Conservation (phyloP, 2,329 filamentous ascomycete species). For the Xylariaceae sp. region DNA sequence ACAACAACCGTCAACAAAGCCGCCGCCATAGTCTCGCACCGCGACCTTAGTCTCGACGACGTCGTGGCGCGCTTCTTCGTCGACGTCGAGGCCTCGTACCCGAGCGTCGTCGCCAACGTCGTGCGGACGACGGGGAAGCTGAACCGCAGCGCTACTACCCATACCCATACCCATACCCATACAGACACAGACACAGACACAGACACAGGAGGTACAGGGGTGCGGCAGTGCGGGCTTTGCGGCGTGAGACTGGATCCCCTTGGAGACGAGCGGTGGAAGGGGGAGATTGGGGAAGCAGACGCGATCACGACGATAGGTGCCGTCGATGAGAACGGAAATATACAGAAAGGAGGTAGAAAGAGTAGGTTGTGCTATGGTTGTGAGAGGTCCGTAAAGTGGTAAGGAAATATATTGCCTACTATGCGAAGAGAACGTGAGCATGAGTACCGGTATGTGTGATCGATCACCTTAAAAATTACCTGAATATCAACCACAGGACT, state of each 20-base stretch:
- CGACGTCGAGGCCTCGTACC: slow-evolving; percentile 83
- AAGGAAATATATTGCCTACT: slow-evolving; percentile 24
- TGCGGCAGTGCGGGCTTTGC: slow-evolving; percentile 69
- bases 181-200: slow-evolving; percentile 31
- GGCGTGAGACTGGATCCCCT: slow-evolving; percentile 68
- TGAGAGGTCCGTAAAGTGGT: slow-evolving; percentile 67
- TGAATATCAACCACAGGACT: neutral
- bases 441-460: neutral
- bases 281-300: slow-evolving; percentile 60
- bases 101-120: slow-evolving; percentile 93
- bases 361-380: slow-evolving; percentile 74
- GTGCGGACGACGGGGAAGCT: slow-evolving; percentile 90
- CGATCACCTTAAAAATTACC: neutral
- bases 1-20: no score
- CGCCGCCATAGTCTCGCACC: slow-evolving; percentile 66
- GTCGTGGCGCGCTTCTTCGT: slow-evolving; percentile 90
- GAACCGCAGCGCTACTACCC: slow-evolving; percentile 46
- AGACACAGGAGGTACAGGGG: slow-evolving; percentile 37
- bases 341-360: slow-evolving; percentile 25
- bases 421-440: neutral
- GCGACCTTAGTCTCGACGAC: slow-evolving; percentile 86
- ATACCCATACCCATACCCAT: neutral
- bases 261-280: slow-evolving; percentile 69
- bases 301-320: neutral
- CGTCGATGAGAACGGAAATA: slow-evolving; percentile 20